phyloP scores from a whole-genome alignment of 495 filamentous ascomycete genomes.

The Daldinia bambusicola region DNA sequence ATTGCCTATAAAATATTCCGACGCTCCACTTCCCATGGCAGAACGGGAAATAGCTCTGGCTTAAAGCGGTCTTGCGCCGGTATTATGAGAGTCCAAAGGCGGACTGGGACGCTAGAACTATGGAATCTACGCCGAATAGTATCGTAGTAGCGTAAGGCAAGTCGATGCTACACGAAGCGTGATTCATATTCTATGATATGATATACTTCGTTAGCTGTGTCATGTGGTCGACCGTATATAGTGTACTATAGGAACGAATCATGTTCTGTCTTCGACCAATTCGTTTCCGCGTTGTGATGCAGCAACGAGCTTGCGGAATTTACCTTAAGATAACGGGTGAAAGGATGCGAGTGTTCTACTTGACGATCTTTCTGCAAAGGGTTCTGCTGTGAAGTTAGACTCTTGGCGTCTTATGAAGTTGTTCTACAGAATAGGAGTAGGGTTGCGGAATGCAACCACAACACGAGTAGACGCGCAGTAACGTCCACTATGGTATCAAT shows the following conservation, averaged over 20 bases:
- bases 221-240: neutral
- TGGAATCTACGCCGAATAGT: neutral
- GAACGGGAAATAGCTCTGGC: slow-evolving; percentile 22
- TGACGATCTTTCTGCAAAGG: slow-evolving; percentile 24
- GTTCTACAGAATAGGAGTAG: neutral
- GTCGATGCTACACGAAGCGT: neutral
- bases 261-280: slow-evolving; percentile 13
- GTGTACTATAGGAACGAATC: slow-evolving; percentile 14
- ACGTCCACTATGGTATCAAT: neutral
- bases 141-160: neutral
- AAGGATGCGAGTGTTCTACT: slow-evolving; percentile 13
- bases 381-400: slow-evolving; percentile 12
- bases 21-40: slow-evolving; percentile 33
- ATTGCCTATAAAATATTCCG: slow-evolving; percentile 36
- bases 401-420: slow-evolving; percentile 11
- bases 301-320: slow-evolving; percentile 14
- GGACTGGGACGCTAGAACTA: slow-evolving; percentile 31
- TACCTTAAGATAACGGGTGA: neutral
- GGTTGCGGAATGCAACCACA: neutral
- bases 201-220: slow-evolving; percentile 1
- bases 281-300: slow-evolving; percentile 32
- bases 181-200: slow-evolving; percentile 4
- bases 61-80: slow-evolving; percentile 33
- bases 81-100: slow-evolving; percentile 19
- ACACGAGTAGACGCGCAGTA: neutral